Base-by-base conservation (phyloP, 2,329 filamentous ascomycete species). In the Penicillium sp. region DNA sequence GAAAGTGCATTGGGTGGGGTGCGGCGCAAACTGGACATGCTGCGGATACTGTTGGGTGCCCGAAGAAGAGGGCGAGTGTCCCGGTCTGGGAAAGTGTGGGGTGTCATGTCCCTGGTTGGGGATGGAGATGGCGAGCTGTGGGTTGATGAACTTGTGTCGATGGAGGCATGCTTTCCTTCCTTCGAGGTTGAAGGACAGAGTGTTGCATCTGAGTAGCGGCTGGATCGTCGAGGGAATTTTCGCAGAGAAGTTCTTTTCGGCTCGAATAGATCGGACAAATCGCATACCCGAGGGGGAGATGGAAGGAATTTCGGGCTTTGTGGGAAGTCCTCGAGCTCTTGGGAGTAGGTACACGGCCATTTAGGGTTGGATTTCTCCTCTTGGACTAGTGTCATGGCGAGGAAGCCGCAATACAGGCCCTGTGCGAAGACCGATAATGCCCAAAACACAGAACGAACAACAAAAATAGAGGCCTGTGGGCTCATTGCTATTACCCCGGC, bases 401-500 rank as follows among this genome's bases (percentile, higher is more conserved):
- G 48, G 40, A 60, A 64, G 10, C 69, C 69, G 45, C 62, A 70
- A 42, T 70, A 66, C 4, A 69, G 43, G 13, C 67, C 65, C 47
- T 74, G 66, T 3, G 53, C 46, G 10, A 73, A 63, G 9, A 73
- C 57, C 2, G 71, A 71, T 3, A 70, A 47, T 3, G 63, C 62
- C 70, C 70, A 74, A 35, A 71, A 56, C 9, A 70, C 65, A 50
- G 74, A 73, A 39, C 76, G 73, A 18, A 67, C 67, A 30, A 71
- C 61, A 36, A 75, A 62, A 14, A 68, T 46, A 1, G 59, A 40
- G n/a, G 32, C 42, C 36, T 43, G 61, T 46, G 13, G 53, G 47
- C 47, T 62, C 51, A 56, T 63, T 36, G 63, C 60, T 49, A 70
- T 67, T 26, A 59, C 62, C 13, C 66, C 72, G 19, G 69, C 69